Conservation (phyloP, 2,329 filamentous ascomycete genomes). For the Fusarium acutatum region DNA sequence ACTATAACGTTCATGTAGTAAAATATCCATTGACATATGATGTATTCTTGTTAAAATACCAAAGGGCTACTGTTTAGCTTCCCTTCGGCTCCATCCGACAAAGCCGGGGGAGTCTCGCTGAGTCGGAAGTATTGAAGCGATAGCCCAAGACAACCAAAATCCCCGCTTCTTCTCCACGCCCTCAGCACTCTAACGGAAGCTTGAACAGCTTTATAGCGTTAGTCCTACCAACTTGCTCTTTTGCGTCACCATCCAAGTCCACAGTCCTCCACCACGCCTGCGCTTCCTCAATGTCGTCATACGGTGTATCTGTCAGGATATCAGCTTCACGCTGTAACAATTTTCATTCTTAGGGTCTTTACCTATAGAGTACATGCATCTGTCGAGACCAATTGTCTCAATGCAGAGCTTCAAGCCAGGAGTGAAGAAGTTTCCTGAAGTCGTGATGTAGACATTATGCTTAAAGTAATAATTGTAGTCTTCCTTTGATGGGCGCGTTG, state of each 20-base stretch:
- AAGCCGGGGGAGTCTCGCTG: not conserved
- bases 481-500: not conserved
- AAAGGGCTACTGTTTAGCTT: not conserved
- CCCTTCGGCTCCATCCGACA: not conserved
- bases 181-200: not conserved
- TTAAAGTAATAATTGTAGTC: slow-evolving; percentile 6
- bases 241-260: not conserved
- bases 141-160: accelerated
- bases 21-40: not conserved
- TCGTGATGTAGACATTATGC: slow-evolving; percentile 15
- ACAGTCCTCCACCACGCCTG: slow-evolving; percentile 15
- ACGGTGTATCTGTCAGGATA: not conserved
- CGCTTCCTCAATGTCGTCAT: slow-evolving; percentile 3
- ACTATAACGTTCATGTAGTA: no score
- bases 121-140: not conserved
- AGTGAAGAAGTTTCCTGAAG: slow-evolving; percentile 12
- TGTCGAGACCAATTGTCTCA: not conserved
- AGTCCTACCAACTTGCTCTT: not conserved
- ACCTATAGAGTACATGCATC: slow-evolving; percentile 19
- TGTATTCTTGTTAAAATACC: no score
- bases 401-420: not conserved
- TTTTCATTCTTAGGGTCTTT: accelerated
- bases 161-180: accelerated
- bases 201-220: slow-evolving; percentile 15
- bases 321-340: accelerated